These are phyloP conservation scores for Rhodotorula sp. DNA, from an alignment of 1,284 basidiomycete genomes.

Conservation along the genomic window DNA sequence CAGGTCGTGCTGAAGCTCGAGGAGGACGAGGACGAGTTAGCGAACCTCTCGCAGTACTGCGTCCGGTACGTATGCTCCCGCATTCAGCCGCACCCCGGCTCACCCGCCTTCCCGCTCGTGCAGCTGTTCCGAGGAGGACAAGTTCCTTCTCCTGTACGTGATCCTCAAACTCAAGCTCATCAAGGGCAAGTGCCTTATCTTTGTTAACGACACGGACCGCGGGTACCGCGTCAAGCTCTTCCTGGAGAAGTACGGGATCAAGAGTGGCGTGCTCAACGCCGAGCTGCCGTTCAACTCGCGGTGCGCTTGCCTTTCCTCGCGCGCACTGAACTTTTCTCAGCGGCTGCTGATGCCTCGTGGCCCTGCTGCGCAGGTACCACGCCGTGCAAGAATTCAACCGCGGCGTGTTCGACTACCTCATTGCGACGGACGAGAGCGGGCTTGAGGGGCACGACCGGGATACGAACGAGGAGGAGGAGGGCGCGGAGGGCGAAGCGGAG, in stretches of 20 bases:
- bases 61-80: slow-evolving; percentile 60
- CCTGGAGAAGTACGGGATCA: slow-evolving; percentile 95
- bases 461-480: slow-evolving; percentile 57
- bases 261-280: slow-evolving; percentile 93
- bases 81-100: background rate
- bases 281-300: slow-evolving; percentile 93
- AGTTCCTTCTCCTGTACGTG: slow-evolving; percentile 91
- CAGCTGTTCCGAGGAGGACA: slow-evolving; percentile 89
- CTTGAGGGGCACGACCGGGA: slow-evolving; percentile 52
- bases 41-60: slow-evolving; percentile 80
- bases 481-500: slow-evolving; percentile 51
- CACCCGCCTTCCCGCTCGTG: slow-evolving; percentile 2
- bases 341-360: background rate
- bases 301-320: slow-evolving; percentile 50
- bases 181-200: slow-evolving; percentile 93
- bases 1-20: slow-evolving; percentile 82
- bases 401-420: slow-evolving; percentile 97
- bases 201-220: slow-evolving; percentile 95
- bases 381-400: slow-evolving; percentile 99
- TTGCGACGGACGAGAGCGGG: slow-evolving; percentile 89
- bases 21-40: slow-evolving; percentile 77
- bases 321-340: background rate
- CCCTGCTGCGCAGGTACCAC: slow-evolving; percentile 69
- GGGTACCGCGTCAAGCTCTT: slow-evolving; percentile 94
- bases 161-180: slow-evolving; percentile 93